phyloP scores from a whole-genome alignment of 192 early-diverging fungal genomes.

The Linderina pennispora region DNA sequence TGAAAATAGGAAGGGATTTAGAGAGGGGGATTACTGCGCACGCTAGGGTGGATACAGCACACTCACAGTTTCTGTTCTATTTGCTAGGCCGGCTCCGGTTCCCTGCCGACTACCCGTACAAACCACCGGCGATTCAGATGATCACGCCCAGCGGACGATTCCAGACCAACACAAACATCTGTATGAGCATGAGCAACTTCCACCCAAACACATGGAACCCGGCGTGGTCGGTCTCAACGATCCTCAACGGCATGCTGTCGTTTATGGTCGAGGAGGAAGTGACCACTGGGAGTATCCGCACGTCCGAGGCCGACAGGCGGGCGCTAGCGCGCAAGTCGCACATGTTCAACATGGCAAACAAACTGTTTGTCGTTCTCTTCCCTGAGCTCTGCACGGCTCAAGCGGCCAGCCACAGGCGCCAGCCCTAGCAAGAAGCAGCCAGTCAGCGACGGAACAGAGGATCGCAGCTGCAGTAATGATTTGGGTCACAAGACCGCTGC shows the following conservation, averaged over 20 bases:
- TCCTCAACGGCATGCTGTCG: conserved; percentile 88
- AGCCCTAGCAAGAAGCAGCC: no score
- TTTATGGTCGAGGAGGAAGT: conserved; percentile 97
- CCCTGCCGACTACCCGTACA: conserved; percentile 94
- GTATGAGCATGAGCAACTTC: conserved; percentile 96
- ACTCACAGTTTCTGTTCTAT: no score
- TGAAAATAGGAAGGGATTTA: no score
- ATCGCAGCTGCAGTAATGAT: no score
- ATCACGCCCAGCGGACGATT: conserved; percentile 84
- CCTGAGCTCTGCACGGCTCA: conserved; percentile 71
- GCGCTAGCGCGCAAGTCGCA: conserved; percentile 73
- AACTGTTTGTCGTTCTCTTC: conserved; percentile 75
- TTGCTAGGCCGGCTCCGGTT: conserved; percentile 74
- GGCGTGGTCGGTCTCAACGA: conserved; percentile 94
- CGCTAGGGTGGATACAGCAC: no score
- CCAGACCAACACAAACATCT: conserved; percentile 84
- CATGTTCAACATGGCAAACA: conserved; percentile 68
- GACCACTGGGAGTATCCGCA: conserved; percentile 89
- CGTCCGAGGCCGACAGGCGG: conserved; percentile 71
- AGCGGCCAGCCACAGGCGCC: no score
- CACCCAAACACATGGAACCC: conserved; percentile 94
- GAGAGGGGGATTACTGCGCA: no score
- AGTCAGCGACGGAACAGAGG: no score
- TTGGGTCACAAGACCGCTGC: no score
- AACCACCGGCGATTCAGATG: conserved; percentile 81